Conservation (phyloP, 2,329 filamentous ascomycete genomes). For the Diaporthe nobilis region DNA sequence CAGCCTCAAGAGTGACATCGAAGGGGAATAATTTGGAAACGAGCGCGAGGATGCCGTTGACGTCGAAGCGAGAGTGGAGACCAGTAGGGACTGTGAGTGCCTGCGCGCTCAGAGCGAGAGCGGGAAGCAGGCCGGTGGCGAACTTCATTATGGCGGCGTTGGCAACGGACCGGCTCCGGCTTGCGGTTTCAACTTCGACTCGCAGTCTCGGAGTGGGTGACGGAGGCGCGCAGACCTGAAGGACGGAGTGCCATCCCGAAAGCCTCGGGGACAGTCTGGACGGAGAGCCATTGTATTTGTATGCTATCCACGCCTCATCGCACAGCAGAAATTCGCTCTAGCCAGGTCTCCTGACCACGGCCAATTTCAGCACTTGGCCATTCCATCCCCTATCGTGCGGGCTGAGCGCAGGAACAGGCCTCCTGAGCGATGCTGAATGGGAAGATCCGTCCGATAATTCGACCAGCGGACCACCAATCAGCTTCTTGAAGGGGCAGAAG, state of each 20-base stretch:
- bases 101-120: constrained; percentile 16
- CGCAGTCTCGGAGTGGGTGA: not conserved
- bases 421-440: constrained; percentile 26
- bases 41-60: constrained; percentile 31
- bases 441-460: constrained; percentile 11
- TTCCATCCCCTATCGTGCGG: not conserved
- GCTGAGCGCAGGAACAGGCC: not conserved
- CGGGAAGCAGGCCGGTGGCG: not conserved
- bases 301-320: not conserved
- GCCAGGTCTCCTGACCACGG: not conserved
- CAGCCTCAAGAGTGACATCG: constrained; percentile 6
- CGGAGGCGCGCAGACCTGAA: not conserved
- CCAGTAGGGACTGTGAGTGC: not conserved
- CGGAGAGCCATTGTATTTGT: not conserved
- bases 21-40: constrained; percentile 33
- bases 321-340: not conserved
- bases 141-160: constrained; percentile 26
- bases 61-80: not conserved
- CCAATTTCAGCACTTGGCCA: not conserved
- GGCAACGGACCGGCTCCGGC: not conserved
- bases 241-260: not conserved
- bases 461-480: not conserved
- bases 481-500: not conserved
- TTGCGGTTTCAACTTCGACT: not conserved
- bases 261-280: not conserved